A percentile compares a stretch with the other conserved stretches of the same genome.
Conservation (phyloP, 768 basidiomycete genomes). For the Auriscalpium microsporum region DNA sequence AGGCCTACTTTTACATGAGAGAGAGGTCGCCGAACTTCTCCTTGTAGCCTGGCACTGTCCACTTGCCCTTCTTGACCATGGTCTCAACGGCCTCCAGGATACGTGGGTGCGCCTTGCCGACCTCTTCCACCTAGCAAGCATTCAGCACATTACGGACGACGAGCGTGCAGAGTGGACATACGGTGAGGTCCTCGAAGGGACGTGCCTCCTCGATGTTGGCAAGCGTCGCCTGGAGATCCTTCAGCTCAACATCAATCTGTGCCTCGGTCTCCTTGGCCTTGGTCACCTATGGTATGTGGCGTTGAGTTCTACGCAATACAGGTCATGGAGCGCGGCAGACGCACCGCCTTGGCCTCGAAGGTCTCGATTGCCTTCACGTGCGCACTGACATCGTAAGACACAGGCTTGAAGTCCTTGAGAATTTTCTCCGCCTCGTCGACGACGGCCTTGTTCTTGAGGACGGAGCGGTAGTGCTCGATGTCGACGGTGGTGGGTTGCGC, state of each 20-base stretch:
- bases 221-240: conserved; percentile 86
- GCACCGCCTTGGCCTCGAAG: conserved; percentile 92
- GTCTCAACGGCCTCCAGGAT: conserved; percentile 85
- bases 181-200: conserved; percentile 95
- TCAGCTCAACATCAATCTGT: conserved; percentile 87
- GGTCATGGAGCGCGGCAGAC: conserved; percentile 21
- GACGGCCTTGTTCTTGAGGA: conserved; percentile 87
- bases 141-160: background rate
- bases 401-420: conserved; percentile 84
- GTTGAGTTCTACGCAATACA: background rate
- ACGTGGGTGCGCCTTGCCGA: conserved; percentile 87
- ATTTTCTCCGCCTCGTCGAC: conserved; percentile 91
- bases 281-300: conserved; percentile 46
- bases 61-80: conserved; percentile 97
- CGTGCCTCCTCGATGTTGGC: conserved; percentile 96
- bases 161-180: conserved; percentile 31
- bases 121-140: conserved; percentile 64
- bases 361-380: conserved; percentile 94
- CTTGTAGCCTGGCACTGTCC: conserved; percentile 94
- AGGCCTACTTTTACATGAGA: conserved; percentile 53
- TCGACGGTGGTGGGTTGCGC: conserved; percentile 79
- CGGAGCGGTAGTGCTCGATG: conserved; percentile 82
- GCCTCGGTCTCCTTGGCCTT: conserved; percentile 84
- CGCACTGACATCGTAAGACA: conserved; percentile 82
- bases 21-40: conserved; percentile 96